Evolutionary conservation across 352 stramenopile species (phyloP).

Genomic region (Aphanomyces astaci): DNA sequence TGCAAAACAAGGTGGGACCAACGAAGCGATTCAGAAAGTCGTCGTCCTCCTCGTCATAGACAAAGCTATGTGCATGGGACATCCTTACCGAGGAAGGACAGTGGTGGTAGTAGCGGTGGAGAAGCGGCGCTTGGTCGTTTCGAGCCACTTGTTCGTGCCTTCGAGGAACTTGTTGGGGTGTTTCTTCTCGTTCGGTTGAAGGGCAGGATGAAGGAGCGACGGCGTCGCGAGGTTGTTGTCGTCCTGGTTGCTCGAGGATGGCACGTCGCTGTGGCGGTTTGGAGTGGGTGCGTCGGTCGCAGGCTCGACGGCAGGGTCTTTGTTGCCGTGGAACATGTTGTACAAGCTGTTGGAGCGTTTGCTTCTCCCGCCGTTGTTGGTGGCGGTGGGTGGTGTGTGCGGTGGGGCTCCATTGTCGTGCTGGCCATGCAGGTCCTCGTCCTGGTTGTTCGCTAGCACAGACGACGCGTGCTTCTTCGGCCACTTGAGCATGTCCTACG

Average conservation of each 20-base stretch:
- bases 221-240: not conserved
- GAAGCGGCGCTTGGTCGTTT: slow-evolving; percentile 1
- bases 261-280: not conserved
- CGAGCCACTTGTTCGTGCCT: slow-evolving; percentile 6
- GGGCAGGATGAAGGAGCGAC: not conserved
- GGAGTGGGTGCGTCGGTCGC: not conserved
- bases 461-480: slow-evolving; percentile 6
- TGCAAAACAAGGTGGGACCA: too few relatives aligned
- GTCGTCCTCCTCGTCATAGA: too few relatives aligned
- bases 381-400: not conserved
- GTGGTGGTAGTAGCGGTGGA: not conserved
- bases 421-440: not conserved
- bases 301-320: not conserved
- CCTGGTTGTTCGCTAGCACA: not conserved
- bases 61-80: too few relatives aligned
- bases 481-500: slow-evolving; percentile 1
- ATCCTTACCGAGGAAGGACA: not conserved
- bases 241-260: not conserved
- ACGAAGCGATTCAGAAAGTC: too few relatives aligned
- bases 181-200: not conserved
- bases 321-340: not conserved
- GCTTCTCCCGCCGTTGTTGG: not conserved
- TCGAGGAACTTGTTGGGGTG: not conserved
- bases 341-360: slow-evolving; percentile 5
- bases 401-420: not conserved